These are phyloP conservation scores for Debaryomycetaceae sp. DNA, from an alignment of 1,139 yeast genomes.

Conservation along the genomic window DNA sequence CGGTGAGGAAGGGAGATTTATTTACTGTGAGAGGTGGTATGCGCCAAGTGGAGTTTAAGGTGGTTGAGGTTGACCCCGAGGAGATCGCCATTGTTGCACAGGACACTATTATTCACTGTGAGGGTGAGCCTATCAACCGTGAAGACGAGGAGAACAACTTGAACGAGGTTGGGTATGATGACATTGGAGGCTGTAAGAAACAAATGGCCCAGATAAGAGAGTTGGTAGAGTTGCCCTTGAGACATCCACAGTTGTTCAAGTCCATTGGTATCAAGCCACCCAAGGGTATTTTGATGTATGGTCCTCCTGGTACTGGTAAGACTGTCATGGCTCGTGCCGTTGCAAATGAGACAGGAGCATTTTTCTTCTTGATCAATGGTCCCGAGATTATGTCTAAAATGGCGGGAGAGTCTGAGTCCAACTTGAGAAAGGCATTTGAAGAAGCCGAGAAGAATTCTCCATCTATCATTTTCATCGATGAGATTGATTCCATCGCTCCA, in stretches of 20 bases:
- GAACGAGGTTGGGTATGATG: constrained; percentile 97
- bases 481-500: constrained; percentile 98
- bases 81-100: constrained; percentile 98
- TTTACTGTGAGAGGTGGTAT: constrained; percentile 96
- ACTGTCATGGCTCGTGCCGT: constrained; percentile 99
- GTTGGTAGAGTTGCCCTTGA: constrained; percentile 90
- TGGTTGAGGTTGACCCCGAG: constrained; percentile 96
- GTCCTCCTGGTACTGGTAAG: constrained; percentile 99
- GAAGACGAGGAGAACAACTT: constrained; percentile 97
- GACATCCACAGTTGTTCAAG: constrained; percentile 96
- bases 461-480: constrained; percentile 95
- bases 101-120: constrained; percentile 97
- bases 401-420: constrained; percentile 99
- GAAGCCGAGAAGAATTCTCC: constrained; percentile 99
- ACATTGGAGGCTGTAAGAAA: constrained; percentile 97
- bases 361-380: constrained; percentile 95
- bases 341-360: constrained; percentile 98
- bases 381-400: constrained; percentile 99
- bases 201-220: constrained; percentile 99
- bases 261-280: constrained; percentile 98
- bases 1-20: constrained; percentile 96
- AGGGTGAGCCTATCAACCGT: constrained; percentile 98
- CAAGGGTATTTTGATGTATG: constrained; percentile 94
- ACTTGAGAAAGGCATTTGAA: constrained; percentile 95
- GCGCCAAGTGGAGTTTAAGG: constrained; percentile 99